Percentiles rank a stretch among this genome's conserved stretches.
Conservation (phyloP, 2,329 filamentous ascomycete species). For the Pseudocercospora crystallina region DNA sequence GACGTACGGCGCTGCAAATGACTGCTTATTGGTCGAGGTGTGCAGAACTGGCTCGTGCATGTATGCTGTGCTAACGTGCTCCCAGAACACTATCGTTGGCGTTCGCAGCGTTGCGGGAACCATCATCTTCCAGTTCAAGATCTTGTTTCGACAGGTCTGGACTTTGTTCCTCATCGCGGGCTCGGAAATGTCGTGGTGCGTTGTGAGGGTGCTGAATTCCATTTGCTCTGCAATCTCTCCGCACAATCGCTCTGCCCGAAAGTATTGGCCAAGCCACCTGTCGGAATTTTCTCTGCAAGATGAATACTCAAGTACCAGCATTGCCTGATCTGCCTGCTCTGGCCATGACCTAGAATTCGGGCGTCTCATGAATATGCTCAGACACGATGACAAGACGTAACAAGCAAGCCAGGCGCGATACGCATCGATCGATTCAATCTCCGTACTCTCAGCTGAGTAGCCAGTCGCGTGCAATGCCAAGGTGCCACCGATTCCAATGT, state of each 20-base stretch:
- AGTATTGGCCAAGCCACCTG: constrained; percentile 26
- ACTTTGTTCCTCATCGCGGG: constrained; percentile 21
- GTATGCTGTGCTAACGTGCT: constrained; percentile 28
- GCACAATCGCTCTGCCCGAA: constrained; percentile 27
- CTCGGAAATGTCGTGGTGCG: constrained; percentile 22
- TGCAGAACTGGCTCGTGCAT: constrained; percentile 33
- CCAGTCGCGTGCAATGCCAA: constrained; percentile 1
- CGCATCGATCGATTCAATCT: constrained; percentile 14
- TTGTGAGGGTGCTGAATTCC: constrained; percentile 16
- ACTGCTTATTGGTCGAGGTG: constrained; percentile 31
- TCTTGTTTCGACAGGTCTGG: constrained; percentile 22
- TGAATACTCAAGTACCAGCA: constrained; percentile 23
- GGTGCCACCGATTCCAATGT: constrained; percentile 66
- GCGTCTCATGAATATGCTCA: constrained; percentile 19
- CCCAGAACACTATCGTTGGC: constrained; percentile 24
- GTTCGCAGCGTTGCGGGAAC: constrained; percentile 20
- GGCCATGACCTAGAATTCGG: constrained; percentile 17
- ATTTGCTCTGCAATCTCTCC: constrained; percentile 25
- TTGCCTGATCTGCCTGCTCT: constrained; percentile 24
- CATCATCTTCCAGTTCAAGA: constrained; percentile 28
- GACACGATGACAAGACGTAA: constrained; percentile 16
- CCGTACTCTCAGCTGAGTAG: not conserved
- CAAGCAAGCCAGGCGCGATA: constrained; percentile 24
- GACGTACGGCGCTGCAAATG: constrained; percentile 33
- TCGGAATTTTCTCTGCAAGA: constrained; percentile 17